Evolutionary conservation across 345 rosid species (phyloP), one percentile per base, ranked within the genome.

Genomic region (Erucastrum elatum): DNA sequence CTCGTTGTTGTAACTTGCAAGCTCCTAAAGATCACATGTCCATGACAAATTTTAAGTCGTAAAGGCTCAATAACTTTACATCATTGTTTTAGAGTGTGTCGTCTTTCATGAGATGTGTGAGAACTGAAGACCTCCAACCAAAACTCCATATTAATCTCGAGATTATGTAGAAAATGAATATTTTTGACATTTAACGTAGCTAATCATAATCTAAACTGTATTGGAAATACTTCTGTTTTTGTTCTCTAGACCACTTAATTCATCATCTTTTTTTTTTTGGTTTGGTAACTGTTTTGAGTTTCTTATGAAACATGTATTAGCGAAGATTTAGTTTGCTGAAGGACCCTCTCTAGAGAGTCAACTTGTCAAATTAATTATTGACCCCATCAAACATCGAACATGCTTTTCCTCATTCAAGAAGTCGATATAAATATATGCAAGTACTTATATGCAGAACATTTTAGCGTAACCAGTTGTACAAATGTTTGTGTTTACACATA

Each of bases 401-500:
- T 80, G 83, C 80, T 65, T 65, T 79, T 80, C 80, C 80, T 75
- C 72, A 70, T 70, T 76, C 68, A 44, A 75, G 13, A 75, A 75
- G 39, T 75, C 2, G 5, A 65, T 64, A 46, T 41, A 31, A 16
- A 15, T 80, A 13, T 80, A 70, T 58, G 17, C 16, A 61, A 29
- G 30, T 35, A 26, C 30, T 41, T 10, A 29, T 59, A 66, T 31
- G 25, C 37, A 51, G 13, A 60, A 62, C 71, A 74, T 68, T 60
- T 79, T 44, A 62, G 56, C 66, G 66, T 68, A 35, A 68, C 15
- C 44, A 30, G 58, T 53, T 53, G 64, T 49, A 63, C 75, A 63
- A 31, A 69, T 75, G 83, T 80, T 80, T 70, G 68, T 44, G 83
- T 80, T 70, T 75, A 75, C 76, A 75, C 83, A 70, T 75, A 75